phyloP scores from a whole-genome alignment of 768 basidiomycete genomes.

The Coprinopsis sp. region DNA sequence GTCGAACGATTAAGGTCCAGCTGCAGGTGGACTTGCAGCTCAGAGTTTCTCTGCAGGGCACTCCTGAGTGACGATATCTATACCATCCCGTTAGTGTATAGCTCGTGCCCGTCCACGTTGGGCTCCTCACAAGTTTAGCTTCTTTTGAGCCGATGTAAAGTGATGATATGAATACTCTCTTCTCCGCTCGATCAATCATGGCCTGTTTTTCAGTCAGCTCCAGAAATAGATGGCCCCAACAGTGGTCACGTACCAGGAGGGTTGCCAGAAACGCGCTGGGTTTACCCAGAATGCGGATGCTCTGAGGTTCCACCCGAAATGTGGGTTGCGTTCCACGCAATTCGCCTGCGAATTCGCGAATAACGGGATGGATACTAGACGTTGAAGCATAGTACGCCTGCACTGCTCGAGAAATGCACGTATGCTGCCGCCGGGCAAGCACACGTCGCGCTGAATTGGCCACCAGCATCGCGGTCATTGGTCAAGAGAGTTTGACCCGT shows the following conservation, averaged over 20 bases:
- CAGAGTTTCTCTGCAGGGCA: slow-evolving; percentile 53
- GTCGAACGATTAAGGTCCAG: slow-evolving; percentile 81
- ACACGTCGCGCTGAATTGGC: too few species aligned
- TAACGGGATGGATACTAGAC: slow-evolving; percentile 19
- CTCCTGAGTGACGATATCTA: slow-evolving; percentile 67
- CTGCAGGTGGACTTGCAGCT: slow-evolving; percentile 64
- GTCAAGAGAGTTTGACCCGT: too few species aligned
- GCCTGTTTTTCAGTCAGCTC: slow-evolving; percentile 36
- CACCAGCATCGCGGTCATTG: too few species aligned
- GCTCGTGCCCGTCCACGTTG: slow-evolving; percentile 25
- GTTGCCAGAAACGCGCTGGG: slow-evolving; percentile 29
- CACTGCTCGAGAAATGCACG: neutral
- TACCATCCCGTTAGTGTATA: neutral
- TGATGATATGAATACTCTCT: slow-evolving; percentile 84
- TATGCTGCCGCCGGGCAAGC: too few species aligned
- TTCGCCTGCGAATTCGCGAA: slow-evolving; percentile 25
- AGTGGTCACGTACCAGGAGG: slow-evolving; percentile 44
- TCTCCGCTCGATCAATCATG: slow-evolving; percentile 72
- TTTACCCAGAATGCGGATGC: slow-evolving; percentile 44
- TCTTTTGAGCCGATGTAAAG: slow-evolving; percentile 85
- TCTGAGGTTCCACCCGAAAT: slow-evolving; percentile 34
- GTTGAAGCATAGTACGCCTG: slow-evolving; percentile 1
- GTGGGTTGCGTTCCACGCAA: slow-evolving; percentile 35
- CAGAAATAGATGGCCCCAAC: too few species aligned
- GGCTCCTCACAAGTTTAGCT: slow-evolving; percentile 71